These are phyloP conservation scores for Neckera pumila DNA, from an alignment of 225 moss, liverwort and hornwort species.

Conservation along the genomic window DNA sequence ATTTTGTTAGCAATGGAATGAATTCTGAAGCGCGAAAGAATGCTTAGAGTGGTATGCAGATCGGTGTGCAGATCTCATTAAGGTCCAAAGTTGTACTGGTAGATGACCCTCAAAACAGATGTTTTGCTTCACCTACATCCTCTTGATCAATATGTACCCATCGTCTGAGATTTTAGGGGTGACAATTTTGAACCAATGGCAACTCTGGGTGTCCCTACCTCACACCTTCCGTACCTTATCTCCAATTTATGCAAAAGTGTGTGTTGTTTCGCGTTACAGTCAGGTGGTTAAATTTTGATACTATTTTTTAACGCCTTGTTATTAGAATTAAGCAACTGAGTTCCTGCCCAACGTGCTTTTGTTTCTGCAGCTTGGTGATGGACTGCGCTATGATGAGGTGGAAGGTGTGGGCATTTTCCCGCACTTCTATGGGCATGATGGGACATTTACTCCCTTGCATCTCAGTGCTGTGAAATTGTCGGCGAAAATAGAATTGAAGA, in stretches of 20 bases:
- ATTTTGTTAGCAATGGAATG: neutral
- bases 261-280: neutral
- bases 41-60: neutral
- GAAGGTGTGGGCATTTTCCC: constrained; percentile 34
- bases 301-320: neutral
- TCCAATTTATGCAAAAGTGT: neutral
- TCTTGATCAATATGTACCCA: neutral
- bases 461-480: constrained; percentile 15
- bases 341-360: neutral
- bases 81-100: neutral
- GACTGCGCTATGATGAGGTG: constrained; percentile 38
- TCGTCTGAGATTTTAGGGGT: neutral
- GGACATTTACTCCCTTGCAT: constrained; percentile 19
- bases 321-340: neutral
- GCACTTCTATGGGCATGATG: constrained; percentile 45
- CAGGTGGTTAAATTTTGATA: neutral
- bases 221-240: neutral
- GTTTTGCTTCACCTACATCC: neutral
- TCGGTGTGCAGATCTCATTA: neutral
- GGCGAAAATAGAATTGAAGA: constrained; percentile 28
- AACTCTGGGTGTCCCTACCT: neutral
- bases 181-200: neutral
- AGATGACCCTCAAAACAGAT: neutral
- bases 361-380: constrained; percentile 30
- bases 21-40: neutral